phyloP scores from a whole-genome alignment of 495 filamentous ascomycete species.

The Neurospora sp. region DNA sequence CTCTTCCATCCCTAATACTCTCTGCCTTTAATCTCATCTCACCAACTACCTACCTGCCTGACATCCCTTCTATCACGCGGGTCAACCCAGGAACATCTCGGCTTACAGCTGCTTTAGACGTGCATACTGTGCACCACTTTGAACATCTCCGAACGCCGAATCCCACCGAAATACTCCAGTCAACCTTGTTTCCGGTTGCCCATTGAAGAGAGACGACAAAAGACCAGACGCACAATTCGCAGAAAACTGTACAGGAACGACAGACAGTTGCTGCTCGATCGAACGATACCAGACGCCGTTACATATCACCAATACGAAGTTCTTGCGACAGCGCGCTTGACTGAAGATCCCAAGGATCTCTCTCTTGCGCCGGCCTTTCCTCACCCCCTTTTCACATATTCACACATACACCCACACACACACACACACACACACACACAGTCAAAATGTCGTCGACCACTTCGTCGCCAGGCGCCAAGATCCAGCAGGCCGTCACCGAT shows the following conservation, averaged over 20 bases:
- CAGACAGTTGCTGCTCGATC: neutral
- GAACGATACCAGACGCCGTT: neutral
- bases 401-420: neutral
- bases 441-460: constrained; percentile 16
- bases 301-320: neutral
- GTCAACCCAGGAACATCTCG: neutral
- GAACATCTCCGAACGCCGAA: neutral
- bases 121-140: neutral
- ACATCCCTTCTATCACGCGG: neutral
- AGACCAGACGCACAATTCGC: neutral
- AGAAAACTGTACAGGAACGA: neutral
- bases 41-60: neutral
- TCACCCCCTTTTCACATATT: neutral
- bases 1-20: neutral
- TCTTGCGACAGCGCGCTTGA: neutral
- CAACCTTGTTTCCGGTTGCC: neutral
- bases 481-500: constrained; percentile 28
- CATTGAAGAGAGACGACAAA: neutral
- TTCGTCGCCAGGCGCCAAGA: constrained; percentile 24
- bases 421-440: neutral
- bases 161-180: neutral
- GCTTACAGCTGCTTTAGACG: neutral
- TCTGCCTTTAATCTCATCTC: neutral
- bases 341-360: neutral
- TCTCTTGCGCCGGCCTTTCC: neutral